phyloP scores from a whole-genome alignment of 768 basidiomycete species.

The Kwoniella heveanensis region DNA sequence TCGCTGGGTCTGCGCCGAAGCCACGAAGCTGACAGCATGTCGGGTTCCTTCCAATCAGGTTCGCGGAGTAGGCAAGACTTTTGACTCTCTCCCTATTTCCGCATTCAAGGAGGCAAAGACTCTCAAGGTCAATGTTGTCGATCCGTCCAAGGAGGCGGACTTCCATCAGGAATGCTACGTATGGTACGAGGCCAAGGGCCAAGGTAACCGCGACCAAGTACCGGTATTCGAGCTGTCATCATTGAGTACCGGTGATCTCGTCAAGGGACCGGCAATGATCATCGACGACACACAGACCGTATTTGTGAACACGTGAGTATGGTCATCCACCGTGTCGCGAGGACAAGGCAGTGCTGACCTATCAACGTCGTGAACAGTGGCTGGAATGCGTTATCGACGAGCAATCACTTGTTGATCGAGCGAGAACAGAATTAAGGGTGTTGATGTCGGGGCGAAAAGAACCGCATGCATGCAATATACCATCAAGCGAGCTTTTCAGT shows the following conservation, averaged over 20 bases:
- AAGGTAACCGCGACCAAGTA: slow-evolving; percentile 68
- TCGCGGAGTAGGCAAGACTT: slow-evolving; percentile 3
- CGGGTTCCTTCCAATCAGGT: neutral
- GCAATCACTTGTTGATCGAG: slow-evolving; percentile 12
- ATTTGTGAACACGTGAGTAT: slow-evolving; percentile 67
- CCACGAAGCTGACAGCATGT: neutral
- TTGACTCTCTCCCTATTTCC: slow-evolving; percentile 65
- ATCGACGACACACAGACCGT: slow-evolving; percentile 94
- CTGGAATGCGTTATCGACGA: slow-evolving; percentile 8
- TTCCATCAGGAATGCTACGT: slow-evolving; percentile 25
- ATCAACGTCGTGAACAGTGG: neutral
- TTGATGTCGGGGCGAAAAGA: neutral
- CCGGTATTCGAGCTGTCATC: slow-evolving; percentile 69
- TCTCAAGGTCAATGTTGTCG: slow-evolving; percentile 57
- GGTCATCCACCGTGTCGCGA: too few species aligned
- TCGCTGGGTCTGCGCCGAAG: neutral
- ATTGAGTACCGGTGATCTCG: slow-evolving; percentile 68
- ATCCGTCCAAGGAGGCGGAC: slow-evolving; percentile 37
- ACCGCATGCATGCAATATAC: neutral
- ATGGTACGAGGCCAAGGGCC: slow-evolving; percentile 36
- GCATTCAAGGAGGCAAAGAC: slow-evolving; percentile 72
- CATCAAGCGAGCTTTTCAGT: too few species aligned
- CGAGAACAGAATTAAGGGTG: neutral
- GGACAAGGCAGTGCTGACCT: too few species aligned
- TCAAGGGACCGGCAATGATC: slow-evolving; percentile 85